A percentile compares a stretch with the other conserved stretches of the same genome.
Conservation (phyloP, 768 basidiomycete species). For the Porphyrellus cyaneotinctus region DNA sequence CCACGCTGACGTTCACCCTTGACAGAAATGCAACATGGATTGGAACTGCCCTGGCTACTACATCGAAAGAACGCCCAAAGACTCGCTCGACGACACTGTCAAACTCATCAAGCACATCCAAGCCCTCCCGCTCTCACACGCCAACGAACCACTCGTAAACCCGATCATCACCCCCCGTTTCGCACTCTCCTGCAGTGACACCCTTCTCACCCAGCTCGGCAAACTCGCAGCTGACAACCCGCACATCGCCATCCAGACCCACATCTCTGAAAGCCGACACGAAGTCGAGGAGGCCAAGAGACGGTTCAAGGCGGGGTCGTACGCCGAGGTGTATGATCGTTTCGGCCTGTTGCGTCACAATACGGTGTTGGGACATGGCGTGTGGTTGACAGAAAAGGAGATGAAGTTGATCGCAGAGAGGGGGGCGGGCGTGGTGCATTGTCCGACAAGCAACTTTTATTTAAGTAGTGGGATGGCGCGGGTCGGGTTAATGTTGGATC, state of each 20-base stretch:
- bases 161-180: constrained; percentile 93
- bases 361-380: constrained; percentile 83
- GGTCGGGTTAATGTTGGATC: constrained; percentile 72
- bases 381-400: constrained; percentile 72
- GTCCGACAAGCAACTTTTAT: constrained; percentile 91
- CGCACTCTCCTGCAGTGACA: constrained; percentile 76
- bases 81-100: constrained; percentile 58
- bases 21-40: constrained; percentile 30
- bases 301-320: constrained; percentile 65
- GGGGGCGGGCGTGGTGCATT: constrained; percentile 80
- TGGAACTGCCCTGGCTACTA: constrained; percentile 68
- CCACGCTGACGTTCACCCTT: constrained; percentile 7
- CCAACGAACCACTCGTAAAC: constrained; percentile 59
- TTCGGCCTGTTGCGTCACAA: constrained; percentile 67
- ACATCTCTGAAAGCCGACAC: constrained; percentile 75
- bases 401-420: constrained; percentile 59
- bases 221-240: constrained; percentile 51
- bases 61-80: constrained; percentile 50
- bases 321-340: constrained; percentile 76
- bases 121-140: constrained; percentile 36
- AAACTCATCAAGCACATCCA: constrained; percentile 66
- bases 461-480: constrained; percentile 77
- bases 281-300: constrained; percentile 63
- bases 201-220: constrained; percentile 59
- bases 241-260: constrained; percentile 78